Evolutionary conservation across 768 basidiomycete genomes (phyloP), one percentile per base, ranked within the genome.

Genomic region (Neoboletus brunneissimus): DNA sequence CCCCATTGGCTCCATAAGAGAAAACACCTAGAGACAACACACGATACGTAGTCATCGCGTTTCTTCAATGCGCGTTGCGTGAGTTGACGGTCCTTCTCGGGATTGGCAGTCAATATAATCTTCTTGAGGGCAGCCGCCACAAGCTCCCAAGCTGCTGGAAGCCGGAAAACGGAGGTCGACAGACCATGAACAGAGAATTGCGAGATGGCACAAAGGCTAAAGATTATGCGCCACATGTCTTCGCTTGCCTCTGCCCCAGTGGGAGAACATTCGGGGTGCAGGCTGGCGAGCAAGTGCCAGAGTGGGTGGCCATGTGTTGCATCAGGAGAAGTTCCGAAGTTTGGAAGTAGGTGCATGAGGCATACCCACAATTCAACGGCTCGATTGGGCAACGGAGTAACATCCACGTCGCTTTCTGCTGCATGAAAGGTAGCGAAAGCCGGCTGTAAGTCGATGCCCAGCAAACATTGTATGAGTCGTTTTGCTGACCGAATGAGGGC

Each of bases 361-460:
- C 81, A 83, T 47, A 91, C 76, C 94, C 94, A 96, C 18, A 88
- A 60, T 62, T 92, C 87, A 2, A 82, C 77, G 1, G 79, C 75
- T 42, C 75, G 76, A 58, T 79, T 73, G 13, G 75, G 58, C 43
- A 79, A 58, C 37, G 71, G 66, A 31, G 73, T 67, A 23, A 71
- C 72, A 59, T 79, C 76, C 5, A 60, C 54, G 18, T 66, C 57
- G 32, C 42, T 50, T 45, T 63, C 62, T n/a, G 65, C 53, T 40
- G 57, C 56, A 42, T 48, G 47, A 42, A 73, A 57, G 16, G 59
- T 45, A 20, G 48, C 45, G 45, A 73, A 61, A 31, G 60, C 51
- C 0, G 60, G 51, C 35, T 80, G 76, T 45, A 89, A 65, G 22
- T 84, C 87, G 49, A 78, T 73, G 20, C 71, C 73, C 48, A 88